Percentiles rank a stretch among this genome's conserved stretches.
Evolutionary conservation across 2,329 filamentous ascomycete genomes (phyloP).

Genomic region (Salinomyces thailandicus): DNA sequence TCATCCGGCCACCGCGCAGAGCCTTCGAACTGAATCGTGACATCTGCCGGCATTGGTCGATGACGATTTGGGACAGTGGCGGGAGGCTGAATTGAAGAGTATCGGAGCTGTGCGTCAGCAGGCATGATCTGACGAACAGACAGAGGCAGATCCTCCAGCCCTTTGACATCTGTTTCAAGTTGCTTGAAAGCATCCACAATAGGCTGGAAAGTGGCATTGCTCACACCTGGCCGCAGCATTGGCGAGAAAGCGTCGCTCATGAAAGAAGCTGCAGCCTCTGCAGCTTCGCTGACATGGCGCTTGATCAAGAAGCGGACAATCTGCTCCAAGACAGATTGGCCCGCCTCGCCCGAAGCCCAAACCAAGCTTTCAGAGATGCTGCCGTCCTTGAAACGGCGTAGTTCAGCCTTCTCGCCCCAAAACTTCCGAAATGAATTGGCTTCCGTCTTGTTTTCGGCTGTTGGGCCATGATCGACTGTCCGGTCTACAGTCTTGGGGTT

Average conservation of each 20-base stretch:
- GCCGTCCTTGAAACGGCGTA: conserved; percentile 89
- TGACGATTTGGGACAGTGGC: conserved; percentile 29
- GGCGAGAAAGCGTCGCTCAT: conserved; percentile 37
- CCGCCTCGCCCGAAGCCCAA: conserved; percentile 58
- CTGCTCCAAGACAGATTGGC: conserved; percentile 61
- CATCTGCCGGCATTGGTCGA: conserved; percentile 54
- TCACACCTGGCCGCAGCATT: conserved; percentile 30
- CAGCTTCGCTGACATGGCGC: conserved; percentile 54
- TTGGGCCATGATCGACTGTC: conserved; percentile 76
- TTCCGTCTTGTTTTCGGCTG: conserved; percentile 74
- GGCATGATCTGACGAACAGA: conserved; percentile 70
- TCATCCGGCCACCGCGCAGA: conserved; percentile 93
- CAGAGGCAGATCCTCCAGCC: conserved; percentile 74
- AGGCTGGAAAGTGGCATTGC: conserved; percentile 51
- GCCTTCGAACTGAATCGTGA: conserved; percentile 83
- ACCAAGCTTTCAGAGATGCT: conserved; percentile 86
- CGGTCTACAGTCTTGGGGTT: conserved; percentile 63
- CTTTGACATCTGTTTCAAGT: conserved; percentile 67
- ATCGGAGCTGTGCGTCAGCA: conserved; percentile 62
- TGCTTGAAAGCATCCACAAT: conserved; percentile 59
- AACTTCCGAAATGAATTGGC: conserved; percentile 75
- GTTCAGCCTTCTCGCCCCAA: conserved; percentile 88
- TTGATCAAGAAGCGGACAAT: conserved; percentile 63
- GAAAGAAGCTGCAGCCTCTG: conserved; percentile 37
- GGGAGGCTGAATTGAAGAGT: conserved; percentile 53